Base-by-base conservation (phyloP, 129 eudicot genomes). In the Kitagawia praeruptora region DNA sequence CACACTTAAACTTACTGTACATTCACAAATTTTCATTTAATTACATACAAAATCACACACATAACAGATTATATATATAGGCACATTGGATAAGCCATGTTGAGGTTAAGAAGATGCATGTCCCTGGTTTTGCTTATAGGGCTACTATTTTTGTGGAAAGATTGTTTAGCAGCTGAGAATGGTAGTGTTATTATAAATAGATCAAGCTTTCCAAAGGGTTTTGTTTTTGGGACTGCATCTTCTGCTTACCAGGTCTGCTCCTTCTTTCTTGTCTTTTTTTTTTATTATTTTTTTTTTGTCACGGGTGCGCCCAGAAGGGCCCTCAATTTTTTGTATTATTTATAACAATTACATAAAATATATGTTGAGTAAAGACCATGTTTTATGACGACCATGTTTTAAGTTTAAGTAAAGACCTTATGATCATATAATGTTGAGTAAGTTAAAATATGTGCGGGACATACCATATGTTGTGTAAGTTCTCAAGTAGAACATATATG, bases 141-240 rank as follows among this genome's bases (percentile, higher is more conserved):
- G 18, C 16, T 73, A 1, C 56, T 73, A 9, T 27, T 42, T 73
- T 42, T 42, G 1, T 15, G 6, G 38, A 44, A 6, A 11, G 34
- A n/a, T 41, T 73, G 56, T n/a, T 73, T 44, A 47, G 77, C 77
- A 73, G 54, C 34, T 73, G 76, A 42, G 11, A 25, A 42, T 21
- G 19, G 16, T 5, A 42, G 37, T 73, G 31, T 25, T 73, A 44
- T 5, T 44, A 73, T 73, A 8, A 73, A 73, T 3, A 73, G 77
- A 73, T 42, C 77, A 44, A 73, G 77, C 74, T 87, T 87, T 77
- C 90, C 90, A 14, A 31, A 71, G 80, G 85, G 78, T 48, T 87
- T 87, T 77, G 87, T 87, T 53, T 87, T 87, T 69, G 90, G 90
- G 14, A 87, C 90, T 42, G 90, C 90, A 3, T 84, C 90, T 64